Percentiles rank a stretch among this genome's conserved stretches.
phyloP scores from a whole-genome alignment of 768 basidiomycete species.

The Lyophyllum shimeji region DNA sequence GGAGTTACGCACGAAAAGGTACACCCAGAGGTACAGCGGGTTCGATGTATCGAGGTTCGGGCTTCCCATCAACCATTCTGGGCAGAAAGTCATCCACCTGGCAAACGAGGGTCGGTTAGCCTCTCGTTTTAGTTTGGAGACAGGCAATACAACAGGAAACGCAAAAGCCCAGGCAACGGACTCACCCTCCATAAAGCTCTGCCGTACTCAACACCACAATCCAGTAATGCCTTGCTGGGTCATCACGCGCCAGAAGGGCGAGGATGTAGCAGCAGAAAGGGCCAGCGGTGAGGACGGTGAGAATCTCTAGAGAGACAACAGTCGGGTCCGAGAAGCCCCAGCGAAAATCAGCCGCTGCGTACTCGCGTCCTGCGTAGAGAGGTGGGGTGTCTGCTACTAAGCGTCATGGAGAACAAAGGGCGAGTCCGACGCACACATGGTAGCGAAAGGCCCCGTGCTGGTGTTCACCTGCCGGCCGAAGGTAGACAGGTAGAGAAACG shows the following conservation, averaged over 20 bases:
- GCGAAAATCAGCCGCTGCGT: conserved; percentile 75
- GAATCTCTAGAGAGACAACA: conserved; percentile 77
- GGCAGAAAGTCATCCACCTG: conserved; percentile 88
- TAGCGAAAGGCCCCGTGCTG: conserved; percentile 66
- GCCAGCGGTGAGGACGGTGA: conserved; percentile 79
- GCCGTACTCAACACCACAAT: conserved; percentile 74
- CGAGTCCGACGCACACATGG: conserved; percentile 58
- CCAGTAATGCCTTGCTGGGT: conserved; percentile 77
- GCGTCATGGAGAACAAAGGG: background rate
- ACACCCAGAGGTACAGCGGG: conserved; percentile 73
- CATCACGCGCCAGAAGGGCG: conserved; percentile 59
- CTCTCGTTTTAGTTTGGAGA: no score
- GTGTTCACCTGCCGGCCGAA: conserved; percentile 75
- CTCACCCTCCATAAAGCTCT: conserved; percentile 76
- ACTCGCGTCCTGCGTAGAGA: conserved; percentile 69
- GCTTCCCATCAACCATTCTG: conserved; percentile 81
- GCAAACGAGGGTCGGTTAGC: background rate
- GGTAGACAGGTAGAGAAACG: conserved; percentile 75
- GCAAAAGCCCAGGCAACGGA: background rate
- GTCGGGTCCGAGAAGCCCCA: conserved; percentile 82
- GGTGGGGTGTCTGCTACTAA: background rate
- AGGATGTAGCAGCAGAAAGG: conserved; percentile 75
- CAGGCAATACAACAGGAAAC: no score
- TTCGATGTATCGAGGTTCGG: conserved; percentile 73
- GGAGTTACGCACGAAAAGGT: conserved; percentile 62